Evolutionary conservation across 2,329 filamentous ascomycete species (phyloP).

Genomic region (Aspergillus fumigatiaffinis): DNA sequence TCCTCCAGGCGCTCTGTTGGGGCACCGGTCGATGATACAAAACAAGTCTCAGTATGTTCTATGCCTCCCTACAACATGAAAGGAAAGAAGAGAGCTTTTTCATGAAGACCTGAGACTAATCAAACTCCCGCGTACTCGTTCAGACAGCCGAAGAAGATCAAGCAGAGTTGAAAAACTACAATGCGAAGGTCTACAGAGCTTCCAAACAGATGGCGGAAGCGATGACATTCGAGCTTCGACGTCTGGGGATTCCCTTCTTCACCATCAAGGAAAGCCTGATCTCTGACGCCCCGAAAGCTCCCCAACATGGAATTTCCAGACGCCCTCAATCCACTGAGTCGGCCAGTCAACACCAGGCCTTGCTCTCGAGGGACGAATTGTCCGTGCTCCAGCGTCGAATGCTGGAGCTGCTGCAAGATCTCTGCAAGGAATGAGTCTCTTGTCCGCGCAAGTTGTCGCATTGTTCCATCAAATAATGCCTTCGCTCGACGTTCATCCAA

Average conservation of each 20-base stretch:
- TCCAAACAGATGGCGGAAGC: conserved; percentile 57
- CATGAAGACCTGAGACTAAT: background rate
- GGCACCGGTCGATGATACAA: conserved; percentile 34
- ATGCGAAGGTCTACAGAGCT: conserved; percentile 60
- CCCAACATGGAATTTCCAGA: background rate
- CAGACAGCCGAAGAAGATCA: conserved; percentile 47
- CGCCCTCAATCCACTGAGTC: background rate
- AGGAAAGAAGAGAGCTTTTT: background rate
- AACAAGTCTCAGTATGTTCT: conserved; percentile 28
- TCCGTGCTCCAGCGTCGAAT: conserved; percentile 45
- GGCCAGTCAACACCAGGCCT: conserved; percentile 4
- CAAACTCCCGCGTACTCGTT: background rate
- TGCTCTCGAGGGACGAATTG: conserved; percentile 41
- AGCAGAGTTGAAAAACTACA: conserved; percentile 56
- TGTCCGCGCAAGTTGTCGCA: background rate
- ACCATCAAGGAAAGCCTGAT: conserved; percentile 47
- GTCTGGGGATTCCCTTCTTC: conserved; percentile 60
- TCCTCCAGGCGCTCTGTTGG: conserved; percentile 45
- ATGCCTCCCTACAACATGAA: background rate
- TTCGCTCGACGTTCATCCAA: background rate
- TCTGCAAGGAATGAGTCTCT: conserved; percentile 38
- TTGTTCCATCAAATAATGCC: background rate
- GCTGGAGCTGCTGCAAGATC: conserved; percentile 49
- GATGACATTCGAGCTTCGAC: conserved; percentile 53
- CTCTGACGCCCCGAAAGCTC: conserved; percentile 12